A percentile compares a stretch with the other conserved stretches of the same genome.
Conservation (phyloP, 148 eudicot species). For the Chenopodium album region DNA sequence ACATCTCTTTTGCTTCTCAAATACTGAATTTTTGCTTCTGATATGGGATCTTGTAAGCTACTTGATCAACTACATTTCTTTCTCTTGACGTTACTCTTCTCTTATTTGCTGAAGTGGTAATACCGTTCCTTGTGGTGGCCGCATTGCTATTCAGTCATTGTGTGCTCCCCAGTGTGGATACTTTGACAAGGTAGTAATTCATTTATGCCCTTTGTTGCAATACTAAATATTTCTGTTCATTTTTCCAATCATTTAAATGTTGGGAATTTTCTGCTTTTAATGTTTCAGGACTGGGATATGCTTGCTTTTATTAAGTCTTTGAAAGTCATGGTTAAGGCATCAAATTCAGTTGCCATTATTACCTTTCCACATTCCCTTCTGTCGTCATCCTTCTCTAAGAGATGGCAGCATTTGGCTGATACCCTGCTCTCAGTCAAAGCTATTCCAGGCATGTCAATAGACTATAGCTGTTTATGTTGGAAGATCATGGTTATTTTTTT, state of each 20-base stretch:
- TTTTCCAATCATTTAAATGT: neutral
- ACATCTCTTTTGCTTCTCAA: neutral
- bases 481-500: neutral
- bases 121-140: conserved; percentile 50
- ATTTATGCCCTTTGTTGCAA: neutral
- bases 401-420: conserved; percentile 98
- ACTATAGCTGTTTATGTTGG: neutral
- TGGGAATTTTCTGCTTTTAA: neutral
- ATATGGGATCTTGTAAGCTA: conserved; percentile 2
- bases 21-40: neutral
- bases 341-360: conserved; percentile 79
- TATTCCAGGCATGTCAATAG: conserved; percentile 59
- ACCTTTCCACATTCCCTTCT: conserved; percentile 79
- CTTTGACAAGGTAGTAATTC: conserved; percentile 51
- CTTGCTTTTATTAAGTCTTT: conserved; percentile 80
- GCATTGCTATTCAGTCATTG: conserved; percentile 85
- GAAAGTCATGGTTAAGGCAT: conserved; percentile 64
- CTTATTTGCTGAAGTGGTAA: conserved; percentile 43
- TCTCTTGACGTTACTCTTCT: neutral
- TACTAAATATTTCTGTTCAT: neutral
- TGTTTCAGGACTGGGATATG: conserved; percentile 83
- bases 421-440: conserved; percentile 86
- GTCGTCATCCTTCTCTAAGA: conserved; percentile 67
- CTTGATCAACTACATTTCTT: neutral
- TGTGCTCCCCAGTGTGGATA: conserved; percentile 92